Conservation (phyloP, 805 yeast genomes). For the Wickerhamomyces chambardii region DNA sequence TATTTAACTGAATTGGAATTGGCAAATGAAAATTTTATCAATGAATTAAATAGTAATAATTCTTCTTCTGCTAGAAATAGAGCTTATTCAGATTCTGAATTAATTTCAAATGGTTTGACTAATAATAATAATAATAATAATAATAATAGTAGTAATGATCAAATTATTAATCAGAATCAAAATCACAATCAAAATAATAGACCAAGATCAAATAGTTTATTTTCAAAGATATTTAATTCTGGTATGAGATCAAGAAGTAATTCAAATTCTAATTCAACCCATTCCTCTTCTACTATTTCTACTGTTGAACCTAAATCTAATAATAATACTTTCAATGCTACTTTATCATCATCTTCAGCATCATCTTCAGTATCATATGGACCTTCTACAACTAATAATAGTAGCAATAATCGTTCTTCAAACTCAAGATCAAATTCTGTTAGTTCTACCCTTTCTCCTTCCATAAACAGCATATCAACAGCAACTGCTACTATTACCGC, state of each 20-base stretch:
- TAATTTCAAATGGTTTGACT: slow-evolving; percentile 3
- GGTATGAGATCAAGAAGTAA: no score
- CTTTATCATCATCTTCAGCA: background rate
- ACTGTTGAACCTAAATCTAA: background rate
- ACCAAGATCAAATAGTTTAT: background rate
- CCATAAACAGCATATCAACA: background rate
- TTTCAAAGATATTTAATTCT: slow-evolving; percentile 1
- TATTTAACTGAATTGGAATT: no score
- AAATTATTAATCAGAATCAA: background rate
- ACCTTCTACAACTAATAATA: background rate
- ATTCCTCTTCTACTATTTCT: background rate
- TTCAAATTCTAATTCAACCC: background rate
- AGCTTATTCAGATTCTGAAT: slow-evolving; percentile 17
- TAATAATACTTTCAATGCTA: no score
- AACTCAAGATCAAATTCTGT: background rate
- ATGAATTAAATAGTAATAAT: background rate
- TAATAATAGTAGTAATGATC: background rate
- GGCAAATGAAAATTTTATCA: background rate
- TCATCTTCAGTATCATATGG: no score
- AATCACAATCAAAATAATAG: background rate
- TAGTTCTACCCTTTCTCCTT: no score
- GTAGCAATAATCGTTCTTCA: background rate
- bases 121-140: no score
- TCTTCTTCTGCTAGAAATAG: slow-evolving; percentile 7
- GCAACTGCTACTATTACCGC: no score